Evolutionary conservation across 495 filamentous ascomycete genomes (phyloP).

Genomic region (Trypethelium eluteriae): DNA sequence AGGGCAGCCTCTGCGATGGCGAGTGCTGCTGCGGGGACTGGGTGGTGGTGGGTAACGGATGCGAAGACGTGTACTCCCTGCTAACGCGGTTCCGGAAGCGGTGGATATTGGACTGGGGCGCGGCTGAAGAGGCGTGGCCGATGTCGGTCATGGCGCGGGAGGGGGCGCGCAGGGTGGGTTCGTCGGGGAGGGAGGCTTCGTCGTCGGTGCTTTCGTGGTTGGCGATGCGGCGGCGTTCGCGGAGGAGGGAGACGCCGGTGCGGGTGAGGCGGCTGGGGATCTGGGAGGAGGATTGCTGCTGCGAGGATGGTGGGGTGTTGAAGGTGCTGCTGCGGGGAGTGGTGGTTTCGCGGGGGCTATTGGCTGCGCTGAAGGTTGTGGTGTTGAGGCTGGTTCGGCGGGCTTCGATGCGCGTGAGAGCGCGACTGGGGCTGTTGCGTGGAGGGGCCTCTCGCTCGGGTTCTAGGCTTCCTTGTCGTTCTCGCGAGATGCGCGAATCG

Average conservation of each 20-base stretch:
- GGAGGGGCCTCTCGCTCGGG: constrained; percentile 33
- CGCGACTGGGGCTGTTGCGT: constrained; percentile 44
- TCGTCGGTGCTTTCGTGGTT: constrained; percentile 34
- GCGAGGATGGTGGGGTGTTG: constrained; percentile 17
- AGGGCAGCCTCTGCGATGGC: background rate
- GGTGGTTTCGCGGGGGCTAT: constrained; percentile 25
- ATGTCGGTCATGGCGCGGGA: constrained; percentile 39
- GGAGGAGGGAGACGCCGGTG: constrained; percentile 22
- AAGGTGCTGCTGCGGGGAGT: constrained; percentile 11
- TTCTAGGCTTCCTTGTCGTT: constrained; percentile 12
- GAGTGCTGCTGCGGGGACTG: background rate
- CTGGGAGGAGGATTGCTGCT: background rate
- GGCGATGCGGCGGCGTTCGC: constrained; percentile 29
- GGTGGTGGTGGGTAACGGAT: background rate
- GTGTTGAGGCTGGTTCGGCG: constrained; percentile 54
- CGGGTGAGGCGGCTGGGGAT: constrained; percentile 22
- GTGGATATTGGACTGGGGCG: background rate
- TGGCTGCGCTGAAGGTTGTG: constrained; percentile 3
- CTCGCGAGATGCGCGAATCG: background rate
- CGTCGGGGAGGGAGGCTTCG: constrained; percentile 17
- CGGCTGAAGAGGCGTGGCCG: constrained; percentile 4
- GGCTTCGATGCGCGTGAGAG: constrained; percentile 64
- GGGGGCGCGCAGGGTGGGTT: constrained; percentile 32
- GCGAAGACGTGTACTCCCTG: background rate
- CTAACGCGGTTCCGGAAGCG: background rate